phyloP scores from a whole-genome alignment of 2,329 filamentous ascomycete genomes.

The Stemphylium vesicarium region DNA sequence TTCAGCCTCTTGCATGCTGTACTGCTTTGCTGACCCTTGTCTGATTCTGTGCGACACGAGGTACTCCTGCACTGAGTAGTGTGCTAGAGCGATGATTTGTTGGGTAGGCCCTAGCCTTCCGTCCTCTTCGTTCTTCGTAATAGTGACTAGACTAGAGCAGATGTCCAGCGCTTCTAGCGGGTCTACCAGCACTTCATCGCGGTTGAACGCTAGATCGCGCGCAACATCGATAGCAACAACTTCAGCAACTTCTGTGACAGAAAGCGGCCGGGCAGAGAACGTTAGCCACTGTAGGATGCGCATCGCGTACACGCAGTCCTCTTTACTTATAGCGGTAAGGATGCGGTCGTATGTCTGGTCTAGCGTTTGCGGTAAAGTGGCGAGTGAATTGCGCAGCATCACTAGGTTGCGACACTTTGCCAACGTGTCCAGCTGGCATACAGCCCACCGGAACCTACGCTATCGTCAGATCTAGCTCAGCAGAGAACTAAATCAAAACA shows the following conservation, averaged over 20 bases:
- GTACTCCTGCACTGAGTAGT: slow-evolving; percentile 48
- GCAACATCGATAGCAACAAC: slow-evolving; percentile 34
- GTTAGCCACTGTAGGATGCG: slow-evolving; percentile 36
- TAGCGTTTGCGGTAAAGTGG: slow-evolving; percentile 29
- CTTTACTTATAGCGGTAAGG: slow-evolving; percentile 24
- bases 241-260: slow-evolving; percentile 31
- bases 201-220: slow-evolving; percentile 38
- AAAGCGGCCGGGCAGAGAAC: slow-evolving; percentile 29
- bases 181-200: slow-evolving; percentile 44
- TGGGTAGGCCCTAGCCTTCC: neutral
- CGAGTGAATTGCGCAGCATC: slow-evolving; percentile 26
- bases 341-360: slow-evolving; percentile 41
- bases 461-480: slow-evolving; percentile 11
- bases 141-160: slow-evolving; percentile 42
- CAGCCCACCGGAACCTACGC: slow-evolving; percentile 36
- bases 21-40: slow-evolving; percentile 26
- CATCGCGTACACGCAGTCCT: slow-evolving; percentile 22
- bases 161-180: slow-evolving; percentile 38
- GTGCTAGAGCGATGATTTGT: slow-evolving; percentile 31
- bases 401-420: slow-evolving; percentile 25
- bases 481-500: neutral
- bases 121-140: slow-evolving; percentile 12
- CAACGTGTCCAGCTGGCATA: slow-evolving; percentile 33
- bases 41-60: slow-evolving; percentile 38
- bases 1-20: slow-evolving; percentile 29